Percentiles rank a stretch among this genome's conserved stretches.
These are phyloP conservation scores for Pythium insidiosum DNA, from an alignment of 352 stramenopile genomes.

Conservation along the genomic window DNA sequence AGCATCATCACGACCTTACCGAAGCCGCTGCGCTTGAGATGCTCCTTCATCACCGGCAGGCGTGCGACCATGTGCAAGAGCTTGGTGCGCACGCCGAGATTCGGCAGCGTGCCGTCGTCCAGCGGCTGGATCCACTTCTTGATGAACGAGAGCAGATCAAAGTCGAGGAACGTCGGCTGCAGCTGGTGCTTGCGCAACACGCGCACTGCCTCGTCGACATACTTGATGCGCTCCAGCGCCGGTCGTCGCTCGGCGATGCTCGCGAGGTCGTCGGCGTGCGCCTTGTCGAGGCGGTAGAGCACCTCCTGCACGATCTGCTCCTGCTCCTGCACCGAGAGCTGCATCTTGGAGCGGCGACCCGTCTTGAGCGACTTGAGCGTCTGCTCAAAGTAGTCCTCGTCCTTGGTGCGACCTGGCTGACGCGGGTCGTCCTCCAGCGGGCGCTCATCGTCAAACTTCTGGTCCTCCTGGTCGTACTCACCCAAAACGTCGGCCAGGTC, in stretches of 20 bases:
- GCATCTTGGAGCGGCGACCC: conserved; percentile 65
- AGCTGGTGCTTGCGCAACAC: conserved; percentile 77
- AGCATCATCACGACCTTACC: conserved; percentile 84
- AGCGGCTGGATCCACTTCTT: conserved; percentile 88
- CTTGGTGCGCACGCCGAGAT: conserved; percentile 80
- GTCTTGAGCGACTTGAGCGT: conserved; percentile 85
- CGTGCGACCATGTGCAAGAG: conserved; percentile 78
- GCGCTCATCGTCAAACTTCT: conserved; percentile 74
- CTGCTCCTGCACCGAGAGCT: conserved; percentile 79
- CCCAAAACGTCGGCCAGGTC: conserved; percentile 75
- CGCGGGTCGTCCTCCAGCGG: conserved; percentile 40
- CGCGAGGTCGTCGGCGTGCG: conserved; percentile 61
- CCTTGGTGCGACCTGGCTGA: conserved; percentile 17
- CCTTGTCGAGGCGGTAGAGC: conserved; percentile 87
- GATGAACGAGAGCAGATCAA: conserved; percentile 82
- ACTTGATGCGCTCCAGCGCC: conserved; percentile 84
- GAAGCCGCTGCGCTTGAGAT: conserved; percentile 84
- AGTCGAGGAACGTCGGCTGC: conserved; percentile 84
- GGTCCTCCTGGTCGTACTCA: conserved; percentile 71
- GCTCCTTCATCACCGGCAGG: conserved; percentile 85
- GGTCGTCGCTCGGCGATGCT: conserved; percentile 50
- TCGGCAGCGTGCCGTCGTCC: conserved; percentile 67
- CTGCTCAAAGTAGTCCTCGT: conserved; percentile 71
- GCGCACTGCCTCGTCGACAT: conserved; percentile 59
- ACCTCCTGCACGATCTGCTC: conserved; percentile 83